A percentile compares a stretch with the other conserved stretches of the same genome.
Conservation (phyloP, 495 filamentous ascomycete genomes). For the Daldinia decipiens region DNA sequence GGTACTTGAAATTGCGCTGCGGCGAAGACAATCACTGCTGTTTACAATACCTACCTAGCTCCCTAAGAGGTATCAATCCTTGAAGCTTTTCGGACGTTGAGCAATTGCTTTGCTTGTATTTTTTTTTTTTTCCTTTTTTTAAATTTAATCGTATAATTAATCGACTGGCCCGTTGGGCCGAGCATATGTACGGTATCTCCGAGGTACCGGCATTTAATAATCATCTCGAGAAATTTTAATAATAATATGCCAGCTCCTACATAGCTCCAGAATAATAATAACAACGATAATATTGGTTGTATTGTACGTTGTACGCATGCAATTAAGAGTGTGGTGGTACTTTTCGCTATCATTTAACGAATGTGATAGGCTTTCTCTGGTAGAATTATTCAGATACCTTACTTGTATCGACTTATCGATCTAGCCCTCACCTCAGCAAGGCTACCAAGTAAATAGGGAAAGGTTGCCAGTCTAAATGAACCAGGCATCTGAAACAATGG, state of each 20-base stretch:
- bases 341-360: no score
- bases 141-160: neutral
- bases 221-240: neutral
- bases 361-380: neutral
- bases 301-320: no score
- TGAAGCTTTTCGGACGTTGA: neutral
- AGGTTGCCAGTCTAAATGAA: slow-evolving; percentile 20
- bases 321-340: no score
- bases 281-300: no score
- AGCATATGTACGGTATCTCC: neutral
- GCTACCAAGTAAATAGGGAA: neutral
- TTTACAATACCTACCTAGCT: neutral
- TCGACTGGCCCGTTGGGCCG: neutral
- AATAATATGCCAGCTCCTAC: neutral
- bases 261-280: no score
- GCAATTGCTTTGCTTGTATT: no score
- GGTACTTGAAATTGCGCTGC: slow-evolving; percentile 20
- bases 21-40: slow-evolving; percentile 5
- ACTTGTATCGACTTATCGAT: neutral
- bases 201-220: neutral
- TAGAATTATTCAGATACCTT: neutral
- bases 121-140: no score
- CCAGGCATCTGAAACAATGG: slow-evolving; percentile 43
- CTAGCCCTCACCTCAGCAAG: neutral
- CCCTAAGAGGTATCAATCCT: neutral